Evolutionary conservation across 768 basidiomycete species (phyloP), one percentile per base, ranked within the genome.

Genomic region (Sistotremastrum niveocremeum): DNA sequence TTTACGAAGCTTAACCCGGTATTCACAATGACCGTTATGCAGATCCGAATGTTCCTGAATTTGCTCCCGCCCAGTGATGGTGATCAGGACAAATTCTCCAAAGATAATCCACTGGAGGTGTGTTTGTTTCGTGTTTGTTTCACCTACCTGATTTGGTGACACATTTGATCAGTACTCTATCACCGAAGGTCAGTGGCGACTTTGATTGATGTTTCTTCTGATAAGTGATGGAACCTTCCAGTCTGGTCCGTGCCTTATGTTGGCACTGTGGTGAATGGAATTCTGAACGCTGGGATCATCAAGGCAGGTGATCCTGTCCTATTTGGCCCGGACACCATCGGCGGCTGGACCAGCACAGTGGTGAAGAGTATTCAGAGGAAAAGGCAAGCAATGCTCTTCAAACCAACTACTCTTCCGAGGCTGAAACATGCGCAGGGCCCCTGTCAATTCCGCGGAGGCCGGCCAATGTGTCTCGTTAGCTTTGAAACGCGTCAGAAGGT

Each of bases 301-400:
- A 84, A 81, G 60, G 72, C 79, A 4, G 90, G 89, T 29, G 90
- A 98, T 56, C 60, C 78, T 1, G 77, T 94, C 30, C 62, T 89
- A 20, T 67, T 95, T 41, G 95, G 94, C 1, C 95, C 95, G 1
- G 95, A 99, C 59, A 77, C 86, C 0, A 87, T 90, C 45, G 94
- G 94, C 2, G 81, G 85, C 55, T 98, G 82, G 62, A 75, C 79
- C 50, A 71, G 74, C 36, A 86, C 86, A 0, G 66, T 78, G 6
- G 68, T 99, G 50, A 89, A 86, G 67, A 84, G 79, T 53, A 99
- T 99, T 65, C 93, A 98, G 64, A 75, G 93, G 48, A 99, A 97
- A 62, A 67, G 86, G 84, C 83, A 41, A 34, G 70, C 57, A 11
- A 37, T 34, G 10, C 8, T 2, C 20, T 34, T 35, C 37, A 31